Percentiles rank a stretch among this genome's conserved stretches.
Evolutionary conservation across 768 basidiomycete species (phyloP).

Genomic region (Leccinum ochraceum): DNA sequence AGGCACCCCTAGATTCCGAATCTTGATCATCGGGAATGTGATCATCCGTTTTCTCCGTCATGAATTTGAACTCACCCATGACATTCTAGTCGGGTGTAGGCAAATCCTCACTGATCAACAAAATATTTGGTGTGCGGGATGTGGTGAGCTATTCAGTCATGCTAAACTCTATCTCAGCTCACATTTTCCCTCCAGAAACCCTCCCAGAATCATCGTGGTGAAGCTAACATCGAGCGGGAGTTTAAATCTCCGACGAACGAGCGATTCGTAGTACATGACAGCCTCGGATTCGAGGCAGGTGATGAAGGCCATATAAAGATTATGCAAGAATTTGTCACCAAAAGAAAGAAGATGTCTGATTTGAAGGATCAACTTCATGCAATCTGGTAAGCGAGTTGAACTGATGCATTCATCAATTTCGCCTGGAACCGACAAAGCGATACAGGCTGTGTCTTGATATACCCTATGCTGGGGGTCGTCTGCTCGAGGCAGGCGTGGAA

Average conservation of each 20-base stretch:
- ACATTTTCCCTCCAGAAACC: neutral
- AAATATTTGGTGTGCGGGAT: conserved; percentile 13
- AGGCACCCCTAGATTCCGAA: conserved; percentile 11
- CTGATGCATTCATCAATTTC: neutral
- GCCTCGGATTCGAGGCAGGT: conserved; percentile 18
- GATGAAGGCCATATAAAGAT: conserved; percentile 8
- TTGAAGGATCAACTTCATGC: conserved; percentile 15
- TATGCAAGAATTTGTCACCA: conserved; percentile 5
- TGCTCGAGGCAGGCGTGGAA: conserved; percentile 4
- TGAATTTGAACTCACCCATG: neutral
- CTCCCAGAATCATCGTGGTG: conserved; percentile 8
- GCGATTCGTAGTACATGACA: conserved; percentile 20
- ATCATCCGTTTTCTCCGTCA: neutral
- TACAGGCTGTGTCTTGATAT: conserved; percentile 20
- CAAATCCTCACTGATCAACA: conserved; percentile 15
- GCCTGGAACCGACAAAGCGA: neutral
- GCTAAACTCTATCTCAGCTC: neutral
- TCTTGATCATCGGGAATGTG: conserved; percentile 22
- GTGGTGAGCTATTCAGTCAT: conserved; percentile 10
- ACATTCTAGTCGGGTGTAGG: conserved; percentile 16
- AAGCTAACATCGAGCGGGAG: conserved; percentile 13
- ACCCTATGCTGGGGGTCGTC: conserved; percentile 15
- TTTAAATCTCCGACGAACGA: conserved; percentile 16
- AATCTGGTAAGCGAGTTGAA: conserved; percentile 9
- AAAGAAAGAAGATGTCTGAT: conserved; percentile 4